Evolutionary conservation across 2,329 filamentous ascomycete genomes (phyloP).

Genomic region (Fusarium hostae): DNA sequence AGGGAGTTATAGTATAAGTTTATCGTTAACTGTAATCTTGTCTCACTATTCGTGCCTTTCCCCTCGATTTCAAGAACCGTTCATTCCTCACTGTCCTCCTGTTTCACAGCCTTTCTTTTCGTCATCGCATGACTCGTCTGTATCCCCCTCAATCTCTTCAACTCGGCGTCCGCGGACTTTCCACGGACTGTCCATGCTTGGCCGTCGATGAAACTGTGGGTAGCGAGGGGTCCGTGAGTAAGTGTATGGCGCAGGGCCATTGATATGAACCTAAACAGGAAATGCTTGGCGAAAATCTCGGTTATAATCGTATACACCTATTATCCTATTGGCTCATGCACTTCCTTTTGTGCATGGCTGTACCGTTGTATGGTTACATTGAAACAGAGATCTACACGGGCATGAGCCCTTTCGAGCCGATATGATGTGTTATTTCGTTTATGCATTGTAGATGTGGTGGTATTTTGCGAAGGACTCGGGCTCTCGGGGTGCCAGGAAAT

Average conservation of each 20-base stretch:
- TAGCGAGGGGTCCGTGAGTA: neutral
- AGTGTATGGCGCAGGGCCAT: neutral
- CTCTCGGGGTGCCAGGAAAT: neutral
- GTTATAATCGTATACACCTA: neutral
- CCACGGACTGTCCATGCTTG: neutral
- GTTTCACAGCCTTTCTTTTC: neutral
- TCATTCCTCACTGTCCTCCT: neutral
- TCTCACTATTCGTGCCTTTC: rapidly evolving
- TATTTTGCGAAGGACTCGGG: neutral
- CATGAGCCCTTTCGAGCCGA: neutral
- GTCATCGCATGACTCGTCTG: neutral
- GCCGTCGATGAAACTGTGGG: neutral
- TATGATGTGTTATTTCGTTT: neutral
- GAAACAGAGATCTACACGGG: rapidly evolving
- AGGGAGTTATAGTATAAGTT: neutral
- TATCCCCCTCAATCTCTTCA: rapidly evolving
- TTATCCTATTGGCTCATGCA: neutral
- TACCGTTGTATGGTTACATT: neutral
- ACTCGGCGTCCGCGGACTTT: neutral
- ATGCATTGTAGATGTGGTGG: neutral
- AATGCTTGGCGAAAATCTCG: neutral
- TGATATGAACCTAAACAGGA: neutral
- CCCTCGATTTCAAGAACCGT: rapidly evolving
- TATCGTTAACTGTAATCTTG: neutral
- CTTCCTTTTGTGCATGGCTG: neutral